Evolutionary conservation across 139 green algal species (phyloP).

Genomic region (Chlamydomonas schloesseri): DNA sequence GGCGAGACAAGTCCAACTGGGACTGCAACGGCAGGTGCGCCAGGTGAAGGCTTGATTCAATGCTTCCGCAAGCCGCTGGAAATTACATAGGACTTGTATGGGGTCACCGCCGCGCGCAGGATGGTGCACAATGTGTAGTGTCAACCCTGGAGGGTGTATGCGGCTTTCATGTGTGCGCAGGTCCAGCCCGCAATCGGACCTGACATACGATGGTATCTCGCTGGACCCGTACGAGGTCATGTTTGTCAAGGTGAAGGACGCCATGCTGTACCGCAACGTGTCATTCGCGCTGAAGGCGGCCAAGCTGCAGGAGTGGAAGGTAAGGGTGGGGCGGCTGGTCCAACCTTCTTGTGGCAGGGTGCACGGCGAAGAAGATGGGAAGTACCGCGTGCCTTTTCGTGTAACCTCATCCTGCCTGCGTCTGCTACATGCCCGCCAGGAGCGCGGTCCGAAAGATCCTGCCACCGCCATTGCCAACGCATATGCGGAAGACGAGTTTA

Average conservation of each 20-base stretch:
- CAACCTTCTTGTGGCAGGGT: too few species aligned
- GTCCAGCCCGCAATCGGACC: constrained; percentile 46
- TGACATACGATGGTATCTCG: constrained; percentile 70
- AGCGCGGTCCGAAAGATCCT: not conserved
- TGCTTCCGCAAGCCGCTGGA: too few species aligned
- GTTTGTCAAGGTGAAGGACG: constrained; percentile 85
- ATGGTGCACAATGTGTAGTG: too few species aligned
- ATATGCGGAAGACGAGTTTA: not conserved
- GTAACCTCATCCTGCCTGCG: not conserved
- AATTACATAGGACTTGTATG: not conserved
- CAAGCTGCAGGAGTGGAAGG: constrained; percentile 62
- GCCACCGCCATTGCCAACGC: not conserved
- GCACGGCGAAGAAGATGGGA: too few species aligned
- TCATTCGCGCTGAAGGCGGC: constrained; percentile 55
- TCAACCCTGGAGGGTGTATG: too few species aligned
- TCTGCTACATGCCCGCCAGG: not conserved
- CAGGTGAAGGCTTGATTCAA: not conserved
- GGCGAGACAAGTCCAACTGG: constrained; percentile 64
- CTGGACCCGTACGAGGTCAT: constrained; percentile 83
- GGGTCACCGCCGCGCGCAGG: too few species aligned
- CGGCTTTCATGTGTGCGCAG: constrained; percentile 27
- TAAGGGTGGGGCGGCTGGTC: not conserved
- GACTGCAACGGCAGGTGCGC: constrained; percentile 62
- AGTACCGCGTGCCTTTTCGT: too few species aligned
- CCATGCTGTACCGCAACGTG: constrained; percentile 56